These are phyloP conservation scores for Crithidia fasciculata DNA, from an alignment of 208 protist genomes.

Conservation along the genomic window DNA sequence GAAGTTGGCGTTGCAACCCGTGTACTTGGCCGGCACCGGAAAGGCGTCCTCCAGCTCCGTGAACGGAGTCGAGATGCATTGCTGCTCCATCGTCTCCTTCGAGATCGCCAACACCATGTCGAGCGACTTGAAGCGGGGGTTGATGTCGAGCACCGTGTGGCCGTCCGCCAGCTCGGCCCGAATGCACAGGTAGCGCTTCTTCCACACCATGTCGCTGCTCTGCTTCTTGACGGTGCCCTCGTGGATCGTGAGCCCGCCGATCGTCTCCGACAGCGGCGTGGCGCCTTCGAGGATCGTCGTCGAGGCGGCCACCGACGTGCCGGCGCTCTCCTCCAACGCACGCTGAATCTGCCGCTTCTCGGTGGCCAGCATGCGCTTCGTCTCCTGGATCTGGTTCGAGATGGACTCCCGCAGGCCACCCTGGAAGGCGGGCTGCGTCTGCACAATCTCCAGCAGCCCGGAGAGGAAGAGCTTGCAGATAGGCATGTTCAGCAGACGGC, in stretches of 20 bases:
- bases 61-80: conserved; percentile 80
- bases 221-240: conserved; percentile 76
- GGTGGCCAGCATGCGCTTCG: conserved; percentile 59
- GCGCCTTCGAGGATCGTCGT: conserved; percentile 76
- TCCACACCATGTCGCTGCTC: conserved; percentile 80
- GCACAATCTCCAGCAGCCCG: conserved; percentile 76
- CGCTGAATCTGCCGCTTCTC: conserved; percentile 50
- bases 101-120: conserved; percentile 73
- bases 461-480: conserved; percentile 83
- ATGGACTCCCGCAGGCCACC: conserved; percentile 64
- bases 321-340: conserved; percentile 63
- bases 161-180: conserved; percentile 64
- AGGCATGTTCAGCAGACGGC: conserved; percentile 67
- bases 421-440: conserved; percentile 67
- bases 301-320: conserved; percentile 44
- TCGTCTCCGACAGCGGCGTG: conserved; percentile 49
- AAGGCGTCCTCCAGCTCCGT: conserved; percentile 80
- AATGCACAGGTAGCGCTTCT: conserved; percentile 81
- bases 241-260: conserved; percentile 64
- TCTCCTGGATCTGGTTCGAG: conserved; percentile 60
- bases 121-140: conserved; percentile 72
- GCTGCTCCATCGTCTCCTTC: conserved; percentile 81
- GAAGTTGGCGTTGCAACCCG: conserved; percentile 64
- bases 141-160: conserved; percentile 47
- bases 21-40: conserved; percentile 79